Evolutionary conservation across 495 filamentous ascomycete genomes (phyloP).

Genomic region (Aspergillus sparsus): DNA sequence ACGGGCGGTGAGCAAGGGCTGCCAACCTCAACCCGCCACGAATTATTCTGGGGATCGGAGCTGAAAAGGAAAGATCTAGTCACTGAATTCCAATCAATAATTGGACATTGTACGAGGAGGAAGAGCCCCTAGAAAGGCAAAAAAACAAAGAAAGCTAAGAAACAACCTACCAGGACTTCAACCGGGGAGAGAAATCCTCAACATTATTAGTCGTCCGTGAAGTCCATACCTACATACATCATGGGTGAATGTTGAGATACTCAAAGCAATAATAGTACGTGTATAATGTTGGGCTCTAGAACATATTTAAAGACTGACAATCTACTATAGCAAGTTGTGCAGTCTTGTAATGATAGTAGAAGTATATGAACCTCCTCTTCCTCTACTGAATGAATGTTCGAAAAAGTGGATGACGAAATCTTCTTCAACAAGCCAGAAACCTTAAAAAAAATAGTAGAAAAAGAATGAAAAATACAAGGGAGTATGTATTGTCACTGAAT

Average conservation of each 20-base stretch:
- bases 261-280: too few species aligned
- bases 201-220: too few species aligned
- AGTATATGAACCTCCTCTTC: not conserved
- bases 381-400: not conserved
- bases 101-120: not conserved
- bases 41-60: conserved; percentile 1
- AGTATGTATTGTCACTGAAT: conserved; percentile 1
- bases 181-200: too few species aligned
- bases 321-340: too few species aligned
- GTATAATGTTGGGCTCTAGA: too few species aligned
- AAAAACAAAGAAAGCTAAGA: not conserved
- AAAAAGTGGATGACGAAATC: conserved; percentile 27
- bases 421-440: not conserved
- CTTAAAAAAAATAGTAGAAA: conserved; percentile 21
- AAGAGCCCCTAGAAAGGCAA: conserved; percentile 8
- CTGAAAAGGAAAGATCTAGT: conserved; percentile 1
- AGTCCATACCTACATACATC: too few species aligned
- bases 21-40: conserved; percentile 16
- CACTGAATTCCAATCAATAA: not conserved
- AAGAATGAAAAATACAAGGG: conserved; percentile 25
- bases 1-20: conserved; percentile 26
- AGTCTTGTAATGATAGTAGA: too few species aligned
- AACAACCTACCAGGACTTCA: too few species aligned
- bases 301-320: too few species aligned
- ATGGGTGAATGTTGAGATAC: too few species aligned